Conservation (phyloP, 768 basidiomycete species). For the Pisolithus tinctorius region DNA sequence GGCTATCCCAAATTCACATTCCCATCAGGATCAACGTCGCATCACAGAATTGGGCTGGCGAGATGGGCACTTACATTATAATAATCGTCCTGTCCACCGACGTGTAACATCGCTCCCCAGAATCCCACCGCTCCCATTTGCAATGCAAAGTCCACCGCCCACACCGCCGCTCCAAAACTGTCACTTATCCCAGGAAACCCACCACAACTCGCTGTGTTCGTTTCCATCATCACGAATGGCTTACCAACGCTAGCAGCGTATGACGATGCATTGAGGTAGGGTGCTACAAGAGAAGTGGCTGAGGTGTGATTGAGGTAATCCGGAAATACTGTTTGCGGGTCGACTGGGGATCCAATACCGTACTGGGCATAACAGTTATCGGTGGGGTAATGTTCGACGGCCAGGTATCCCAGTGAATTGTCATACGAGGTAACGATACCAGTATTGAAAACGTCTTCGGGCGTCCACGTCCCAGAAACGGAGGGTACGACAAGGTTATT, state of each 20-base stretch:
- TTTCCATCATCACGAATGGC: constrained; percentile 49
- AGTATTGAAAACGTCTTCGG: constrained; percentile 27
- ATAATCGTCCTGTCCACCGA: constrained; percentile 41
- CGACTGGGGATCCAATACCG: constrained; percentile 15
- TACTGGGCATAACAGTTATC: constrained; percentile 27
- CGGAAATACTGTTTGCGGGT: constrained; percentile 35
- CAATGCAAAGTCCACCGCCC: constrained; percentile 45
- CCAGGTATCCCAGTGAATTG: constrained; percentile 31
- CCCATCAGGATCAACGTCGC: background rate
- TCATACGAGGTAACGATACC: constrained; percentile 20
- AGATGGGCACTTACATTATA: constrained; percentile 39
- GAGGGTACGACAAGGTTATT: constrained; percentile 28
- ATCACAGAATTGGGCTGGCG: background rate
- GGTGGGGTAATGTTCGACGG: constrained; percentile 35
- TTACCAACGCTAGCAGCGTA: constrained; percentile 27
- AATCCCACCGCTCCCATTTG: constrained; percentile 45
- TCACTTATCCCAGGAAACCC: constrained; percentile 49
- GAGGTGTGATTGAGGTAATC: constrained; percentile 39
- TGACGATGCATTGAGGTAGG: constrained; percentile 31
- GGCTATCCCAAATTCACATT: constrained; percentile 26
- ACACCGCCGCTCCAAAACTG: constrained; percentile 43
- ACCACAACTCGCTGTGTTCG: constrained; percentile 47
- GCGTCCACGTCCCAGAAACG: constrained; percentile 26
- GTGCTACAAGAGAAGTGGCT: constrained; percentile 26
- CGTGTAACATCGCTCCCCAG: constrained; percentile 39